Conservation (phyloP, 495 filamentous ascomycete species). For the Neurospora sp. region DNA sequence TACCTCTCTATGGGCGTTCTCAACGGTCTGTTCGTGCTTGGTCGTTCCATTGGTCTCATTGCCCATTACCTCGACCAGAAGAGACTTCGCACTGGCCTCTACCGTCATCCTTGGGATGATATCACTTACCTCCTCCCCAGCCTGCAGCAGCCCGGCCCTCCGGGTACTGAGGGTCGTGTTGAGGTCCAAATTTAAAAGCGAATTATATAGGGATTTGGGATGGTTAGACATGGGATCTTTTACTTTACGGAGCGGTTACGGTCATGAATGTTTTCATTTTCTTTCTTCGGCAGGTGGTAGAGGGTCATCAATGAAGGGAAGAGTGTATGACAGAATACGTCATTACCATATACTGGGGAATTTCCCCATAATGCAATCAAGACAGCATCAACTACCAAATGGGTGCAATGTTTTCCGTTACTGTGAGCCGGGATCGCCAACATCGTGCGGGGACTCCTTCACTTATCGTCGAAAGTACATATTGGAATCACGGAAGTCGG, state of each 20-base stretch:
- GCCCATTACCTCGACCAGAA: slow-evolving; percentile 99
- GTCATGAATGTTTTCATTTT: neutral
- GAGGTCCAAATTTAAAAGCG: slow-evolving; percentile 52
- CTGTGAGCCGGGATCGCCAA: neutral
- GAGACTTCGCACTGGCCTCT: slow-evolving; percentile 92
- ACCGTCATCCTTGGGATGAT: slow-evolving; percentile 98
- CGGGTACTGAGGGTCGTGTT: slow-evolving; percentile 79
- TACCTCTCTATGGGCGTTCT: slow-evolving; percentile 91
- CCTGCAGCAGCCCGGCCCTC: slow-evolving; percentile 57
- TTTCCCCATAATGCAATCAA: slow-evolving; percentile 1
- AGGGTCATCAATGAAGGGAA: neutral
- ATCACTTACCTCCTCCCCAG: slow-evolving; percentile 92
- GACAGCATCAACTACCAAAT: neutral
- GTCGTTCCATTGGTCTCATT: slow-evolving; percentile 94
- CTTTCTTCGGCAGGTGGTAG: neutral
- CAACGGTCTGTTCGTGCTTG: slow-evolving; percentile 97
- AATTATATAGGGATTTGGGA: neutral
- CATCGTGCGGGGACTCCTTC: neutral
- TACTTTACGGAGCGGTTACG: neutral
- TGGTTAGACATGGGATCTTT: neutral
- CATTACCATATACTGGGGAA: neutral
- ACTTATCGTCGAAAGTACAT: neutral
- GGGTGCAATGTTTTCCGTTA: neutral
- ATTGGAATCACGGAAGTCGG: neutral
- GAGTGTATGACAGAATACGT: neutral